A percentile compares a stretch with the other conserved stretches of the same genome.
phyloP scores from a whole-genome alignment of 371 early-diverging fungal genomes.

The Apophysomyces elegans region DNA sequence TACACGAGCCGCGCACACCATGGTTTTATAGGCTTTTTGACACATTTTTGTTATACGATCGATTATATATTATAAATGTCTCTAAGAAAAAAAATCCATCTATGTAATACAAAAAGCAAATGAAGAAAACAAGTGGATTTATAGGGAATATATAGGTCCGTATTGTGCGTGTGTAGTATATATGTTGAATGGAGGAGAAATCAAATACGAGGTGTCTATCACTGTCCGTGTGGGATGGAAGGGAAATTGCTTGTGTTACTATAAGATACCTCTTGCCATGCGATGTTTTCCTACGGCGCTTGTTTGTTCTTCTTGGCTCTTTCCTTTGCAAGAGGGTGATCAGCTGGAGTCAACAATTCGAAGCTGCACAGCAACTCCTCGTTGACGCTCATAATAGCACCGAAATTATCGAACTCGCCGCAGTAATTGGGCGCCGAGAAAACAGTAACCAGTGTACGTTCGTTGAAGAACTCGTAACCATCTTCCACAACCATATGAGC shows the following conservation, averaged over 20 bases:
- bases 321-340: conserved; percentile 25
- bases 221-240: neutral
- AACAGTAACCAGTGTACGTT: conserved; percentile 92
- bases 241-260: neutral
- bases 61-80: too few species aligned
- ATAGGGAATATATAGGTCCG: too few species aligned
- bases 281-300: neutral
- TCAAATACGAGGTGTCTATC: neutral
- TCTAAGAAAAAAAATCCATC: too few species aligned
- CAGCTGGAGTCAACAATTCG: conserved; percentile 47
- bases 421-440: conserved; percentile 99
- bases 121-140: too few species aligned
- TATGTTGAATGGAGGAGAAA: too few species aligned
- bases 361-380: conserved; percentile 90
- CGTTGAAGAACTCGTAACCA: conserved; percentile 99
- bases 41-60: too few species aligned
- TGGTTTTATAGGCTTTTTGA: too few species aligned
- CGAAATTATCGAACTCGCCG: conserved; percentile 96
- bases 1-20: too few species aligned
- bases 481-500: conserved; percentile 99
- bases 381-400: conserved; percentile 94
- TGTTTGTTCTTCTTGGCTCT: conserved; percentile 17
- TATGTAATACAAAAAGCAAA: too few species aligned
- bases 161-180: too few species aligned
- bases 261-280: neutral